Evolutionary conservation across 2,329 filamentous ascomycete genomes (phyloP).

Genomic region (Harringtonia lauricola): DNA sequence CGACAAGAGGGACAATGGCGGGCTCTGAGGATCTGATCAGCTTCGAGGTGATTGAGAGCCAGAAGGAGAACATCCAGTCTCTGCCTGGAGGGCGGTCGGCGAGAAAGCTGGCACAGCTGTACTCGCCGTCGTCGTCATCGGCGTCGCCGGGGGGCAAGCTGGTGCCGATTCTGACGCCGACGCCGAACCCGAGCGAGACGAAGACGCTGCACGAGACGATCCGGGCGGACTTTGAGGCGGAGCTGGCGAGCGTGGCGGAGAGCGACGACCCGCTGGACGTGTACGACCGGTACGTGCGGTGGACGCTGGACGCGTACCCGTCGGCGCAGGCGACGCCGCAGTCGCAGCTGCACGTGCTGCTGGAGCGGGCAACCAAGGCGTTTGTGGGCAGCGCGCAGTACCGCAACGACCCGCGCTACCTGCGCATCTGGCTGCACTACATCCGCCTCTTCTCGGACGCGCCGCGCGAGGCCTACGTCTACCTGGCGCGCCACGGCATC

Average conservation of each 20-base stretch:
- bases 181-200: slow-evolving; percentile 60
- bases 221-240: slow-evolving; percentile 75
- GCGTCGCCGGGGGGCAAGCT: slow-evolving; percentile 36
- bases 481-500: slow-evolving; percentile 77
- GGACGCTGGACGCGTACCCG: slow-evolving; percentile 91
- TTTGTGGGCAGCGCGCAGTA: slow-evolving; percentile 82
- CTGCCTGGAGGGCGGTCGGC: slow-evolving; percentile 81
- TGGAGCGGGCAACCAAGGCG: slow-evolving; percentile 85
- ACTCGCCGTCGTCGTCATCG: slow-evolving; percentile 48
- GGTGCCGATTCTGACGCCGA: slow-evolving; percentile 21
- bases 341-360: slow-evolving; percentile 77
- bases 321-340: slow-evolving; percentile 84
- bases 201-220: slow-evolving; percentile 65
- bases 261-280: slow-evolving; percentile 92
- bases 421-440: slow-evolving; percentile 90
- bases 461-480: slow-evolving; percentile 88
- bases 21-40: slow-evolving; percentile 42
- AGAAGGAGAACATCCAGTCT: slow-evolving; percentile 97
- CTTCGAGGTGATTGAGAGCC: slow-evolving; percentile 90
- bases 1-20: slow-evolving; percentile 9
- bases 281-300: slow-evolving; percentile 93
- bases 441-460: slow-evolving; percentile 86
- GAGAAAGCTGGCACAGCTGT: slow-evolving; percentile 73
- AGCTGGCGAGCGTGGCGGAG: slow-evolving; percentile 67
- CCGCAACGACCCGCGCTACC: slow-evolving; percentile 87